Conservation (phyloP, 495 filamentous ascomycete genomes). For the Astrocystis sublimbata region DNA sequence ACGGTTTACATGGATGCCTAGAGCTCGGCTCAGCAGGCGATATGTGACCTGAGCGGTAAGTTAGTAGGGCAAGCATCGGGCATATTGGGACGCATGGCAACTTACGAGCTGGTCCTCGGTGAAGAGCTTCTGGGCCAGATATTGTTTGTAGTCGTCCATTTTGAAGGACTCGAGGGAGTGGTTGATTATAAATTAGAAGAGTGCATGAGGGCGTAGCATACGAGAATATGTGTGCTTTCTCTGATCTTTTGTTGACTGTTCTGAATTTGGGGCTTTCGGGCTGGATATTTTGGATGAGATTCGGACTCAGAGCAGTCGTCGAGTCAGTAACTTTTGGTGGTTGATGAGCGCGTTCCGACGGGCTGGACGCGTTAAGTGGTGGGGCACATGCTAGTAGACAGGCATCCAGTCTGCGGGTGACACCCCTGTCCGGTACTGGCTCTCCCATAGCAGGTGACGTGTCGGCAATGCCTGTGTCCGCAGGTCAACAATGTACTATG, state of each 20-base stretch:
- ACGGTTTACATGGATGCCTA: conserved; percentile 77
- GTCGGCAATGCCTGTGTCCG: too few species aligned
- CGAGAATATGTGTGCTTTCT: too few species aligned
- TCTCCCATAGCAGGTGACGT: neutral
- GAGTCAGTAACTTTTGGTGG: too few species aligned
- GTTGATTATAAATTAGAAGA: too few species aligned
- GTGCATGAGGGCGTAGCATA: too few species aligned
- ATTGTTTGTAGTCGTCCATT: conserved; percentile 66
- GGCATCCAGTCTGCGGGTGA: neutral
- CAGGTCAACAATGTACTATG: too few species aligned
- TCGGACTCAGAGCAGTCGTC: too few species aligned
- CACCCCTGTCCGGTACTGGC: neutral
- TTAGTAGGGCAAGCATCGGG: conserved; percentile 13
- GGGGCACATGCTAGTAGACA: conserved; percentile 17
- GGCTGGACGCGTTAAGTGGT: conserved; percentile 28
- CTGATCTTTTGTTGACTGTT: too few species aligned
- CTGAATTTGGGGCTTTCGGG: neutral
- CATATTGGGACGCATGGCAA: conserved; percentile 12
- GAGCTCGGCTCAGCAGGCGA: conserved; percentile 71
- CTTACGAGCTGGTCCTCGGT: conserved; percentile 74
- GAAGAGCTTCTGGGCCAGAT: conserved; percentile 73
- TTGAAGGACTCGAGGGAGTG: conserved; percentile 3
- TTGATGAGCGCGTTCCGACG: conserved; percentile 32
- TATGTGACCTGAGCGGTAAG: conserved; percentile 69
- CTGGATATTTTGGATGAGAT: neutral